Percentiles rank a stretch among this genome's conserved stretches.
Conservation (phyloP, 768 basidiomycete species). For the Hygrophorus russula region DNA sequence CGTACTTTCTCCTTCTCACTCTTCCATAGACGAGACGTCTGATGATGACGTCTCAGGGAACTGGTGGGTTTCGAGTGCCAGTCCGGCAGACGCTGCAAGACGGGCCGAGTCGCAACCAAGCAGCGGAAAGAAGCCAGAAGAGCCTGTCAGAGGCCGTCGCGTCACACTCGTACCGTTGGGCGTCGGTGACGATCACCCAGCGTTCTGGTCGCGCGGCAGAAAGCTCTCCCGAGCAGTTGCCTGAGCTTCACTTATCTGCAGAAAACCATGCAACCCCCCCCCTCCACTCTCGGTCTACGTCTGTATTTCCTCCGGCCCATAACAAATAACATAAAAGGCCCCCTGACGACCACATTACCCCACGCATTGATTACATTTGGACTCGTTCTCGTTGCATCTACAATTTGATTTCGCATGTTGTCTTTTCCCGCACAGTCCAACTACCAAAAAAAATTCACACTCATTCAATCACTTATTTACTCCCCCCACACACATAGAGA, state of each 20-base stretch:
- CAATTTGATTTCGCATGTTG: background rate
- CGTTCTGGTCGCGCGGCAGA: conserved; percentile 4
- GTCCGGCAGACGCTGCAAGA: background rate
- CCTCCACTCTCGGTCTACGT: background rate
- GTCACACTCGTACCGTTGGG: background rate
- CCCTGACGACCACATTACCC: background rate
- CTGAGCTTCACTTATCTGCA: conserved; percentile 1
- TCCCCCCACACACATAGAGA: no score
- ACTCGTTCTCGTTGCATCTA: conserved; percentile 7
- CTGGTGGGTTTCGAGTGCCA: background rate
- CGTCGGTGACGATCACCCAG: background rate
- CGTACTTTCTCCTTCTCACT: conserved; percentile 9
- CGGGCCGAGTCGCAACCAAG: background rate
- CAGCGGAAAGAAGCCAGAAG: background rate
- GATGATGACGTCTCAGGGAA: background rate
- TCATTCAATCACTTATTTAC: no score
- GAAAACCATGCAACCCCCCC: background rate
- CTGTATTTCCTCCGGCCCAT: conserved; percentile 1
- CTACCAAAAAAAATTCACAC: no score
- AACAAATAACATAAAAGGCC: background rate
- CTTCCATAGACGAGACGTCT: background rate
- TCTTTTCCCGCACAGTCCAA: no score
- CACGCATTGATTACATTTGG: background rate
- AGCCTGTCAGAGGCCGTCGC: background rate
- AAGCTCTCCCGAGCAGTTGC: conserved; percentile 4